Conservation (phyloP, 208 protist genomes). For the Leishmania lainsoni region DNA sequence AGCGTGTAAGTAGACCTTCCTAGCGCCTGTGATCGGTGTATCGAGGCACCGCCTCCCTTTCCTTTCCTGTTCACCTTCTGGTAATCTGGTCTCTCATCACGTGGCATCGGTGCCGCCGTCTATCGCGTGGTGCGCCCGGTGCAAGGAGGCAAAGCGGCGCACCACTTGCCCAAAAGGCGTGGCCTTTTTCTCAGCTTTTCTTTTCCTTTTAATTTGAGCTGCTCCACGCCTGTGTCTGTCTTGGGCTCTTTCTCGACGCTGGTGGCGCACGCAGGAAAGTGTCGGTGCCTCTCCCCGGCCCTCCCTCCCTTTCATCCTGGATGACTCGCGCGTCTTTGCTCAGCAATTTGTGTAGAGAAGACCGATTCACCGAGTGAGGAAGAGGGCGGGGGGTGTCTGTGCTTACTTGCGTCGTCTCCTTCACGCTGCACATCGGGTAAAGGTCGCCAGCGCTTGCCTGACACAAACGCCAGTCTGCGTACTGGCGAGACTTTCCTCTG, state of each 20-base stretch:
- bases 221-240: no score
- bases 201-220: neutral
- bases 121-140: neutral
- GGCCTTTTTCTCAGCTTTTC: neutral
- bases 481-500: neutral
- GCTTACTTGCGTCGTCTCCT: neutral
- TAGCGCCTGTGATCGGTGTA: neutral
- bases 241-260: neutral
- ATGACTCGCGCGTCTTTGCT: neutral
- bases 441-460: neutral
- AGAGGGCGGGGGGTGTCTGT: neutral
- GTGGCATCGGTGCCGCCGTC: neutral
- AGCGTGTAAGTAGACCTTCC: neutral
- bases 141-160: neutral
- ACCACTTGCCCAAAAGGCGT: neutral
- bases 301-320: neutral
- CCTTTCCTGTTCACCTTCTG: neutral
- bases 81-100: neutral
- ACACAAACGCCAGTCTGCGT: neutral
- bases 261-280: neutral
- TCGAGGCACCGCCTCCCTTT: neutral
- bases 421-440: neutral
- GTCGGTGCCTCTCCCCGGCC: neutral
- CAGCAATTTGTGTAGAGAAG: neutral
- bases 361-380: neutral